phyloP scores from a whole-genome alignment of 1,284 basidiomycete genomes.

The Leccinum subrobustum region DNA sequence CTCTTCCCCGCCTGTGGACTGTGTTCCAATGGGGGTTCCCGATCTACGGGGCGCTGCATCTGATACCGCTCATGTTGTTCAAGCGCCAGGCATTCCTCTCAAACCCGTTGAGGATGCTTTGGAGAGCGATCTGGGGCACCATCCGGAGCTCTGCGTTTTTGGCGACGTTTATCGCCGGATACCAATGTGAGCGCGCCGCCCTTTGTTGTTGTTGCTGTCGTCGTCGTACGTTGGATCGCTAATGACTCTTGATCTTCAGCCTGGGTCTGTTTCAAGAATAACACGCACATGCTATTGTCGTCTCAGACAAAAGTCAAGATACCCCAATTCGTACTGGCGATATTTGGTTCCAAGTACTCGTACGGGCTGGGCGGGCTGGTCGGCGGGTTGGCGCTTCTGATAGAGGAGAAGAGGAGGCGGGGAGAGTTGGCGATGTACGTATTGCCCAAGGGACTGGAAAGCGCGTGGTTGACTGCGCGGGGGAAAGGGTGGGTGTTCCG shows the following conservation, averaged over 20 bases:
- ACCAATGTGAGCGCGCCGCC: slow-evolving; percentile 60
- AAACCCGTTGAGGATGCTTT: slow-evolving; percentile 63
- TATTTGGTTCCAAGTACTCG: slow-evolving; percentile 67
- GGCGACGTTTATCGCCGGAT: slow-evolving; percentile 82
- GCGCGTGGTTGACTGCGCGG: slow-evolving; percentile 79
- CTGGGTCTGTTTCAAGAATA: slow-evolving; percentile 74
- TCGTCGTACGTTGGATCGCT: not conserved
- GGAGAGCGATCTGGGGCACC: slow-evolving; percentile 71
- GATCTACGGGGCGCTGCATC: slow-evolving; percentile 87
- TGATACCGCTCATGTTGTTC: slow-evolving; percentile 84
- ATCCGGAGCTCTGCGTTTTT: slow-evolving; percentile 88
- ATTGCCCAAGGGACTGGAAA: slow-evolving; percentile 88
- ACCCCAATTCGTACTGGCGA: slow-evolving; percentile 48
- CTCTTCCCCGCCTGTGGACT: slow-evolving; percentile 72
- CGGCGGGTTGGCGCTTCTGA: slow-evolving; percentile 77
- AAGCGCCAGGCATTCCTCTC: slow-evolving; percentile 60
- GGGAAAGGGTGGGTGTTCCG: slow-evolving; percentile 78
- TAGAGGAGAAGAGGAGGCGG: slow-evolving; percentile 82
- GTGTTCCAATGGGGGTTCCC: slow-evolving; percentile 88
- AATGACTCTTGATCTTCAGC: slow-evolving; percentile 39
- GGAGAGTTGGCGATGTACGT: slow-evolving; percentile 94
- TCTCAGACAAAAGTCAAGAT: slow-evolving; percentile 40
- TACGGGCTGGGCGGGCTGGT: slow-evolving; percentile 79
- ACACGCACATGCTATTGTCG: slow-evolving; percentile 51
- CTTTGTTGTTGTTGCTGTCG: not conserved